A percentile compares a stretch with the other conserved stretches of the same genome.
Evolutionary conservation across 2,329 filamentous ascomycete genomes (phyloP).

Genomic region (Alternaria sp.): DNA sequence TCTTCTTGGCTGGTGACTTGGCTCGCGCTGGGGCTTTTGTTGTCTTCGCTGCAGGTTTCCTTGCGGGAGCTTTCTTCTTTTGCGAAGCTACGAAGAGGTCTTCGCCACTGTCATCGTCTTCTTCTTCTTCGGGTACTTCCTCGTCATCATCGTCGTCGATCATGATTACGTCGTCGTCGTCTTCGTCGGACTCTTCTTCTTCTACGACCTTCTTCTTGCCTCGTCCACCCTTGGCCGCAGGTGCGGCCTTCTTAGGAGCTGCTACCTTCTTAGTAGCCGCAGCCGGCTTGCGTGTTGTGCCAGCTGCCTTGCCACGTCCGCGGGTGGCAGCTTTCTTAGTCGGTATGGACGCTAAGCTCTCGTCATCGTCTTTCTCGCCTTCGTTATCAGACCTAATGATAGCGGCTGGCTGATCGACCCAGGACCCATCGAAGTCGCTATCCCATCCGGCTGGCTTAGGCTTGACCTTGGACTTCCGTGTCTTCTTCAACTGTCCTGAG

Average conservation of each 20-base stretch:
- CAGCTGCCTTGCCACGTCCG: conserved; percentile 54
- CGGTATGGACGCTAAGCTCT: conserved; percentile 35
- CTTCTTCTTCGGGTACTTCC: conserved; percentile 23
- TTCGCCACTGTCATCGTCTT: conserved; percentile 55
- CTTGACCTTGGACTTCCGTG: conserved; percentile 66
- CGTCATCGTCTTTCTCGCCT: conserved; percentile 52
- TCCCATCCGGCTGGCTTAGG: conserved; percentile 85
- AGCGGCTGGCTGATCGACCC: conserved; percentile 79
- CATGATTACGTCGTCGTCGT: conserved; percentile 49
- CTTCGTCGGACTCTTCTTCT: conserved; percentile 50
- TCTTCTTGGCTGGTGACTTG: conserved; percentile 38
- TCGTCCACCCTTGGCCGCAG: conserved; percentile 43
- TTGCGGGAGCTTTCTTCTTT: conserved; percentile 39
- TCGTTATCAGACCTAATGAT: conserved; percentile 61
- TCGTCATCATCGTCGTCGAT: conserved; percentile 56
- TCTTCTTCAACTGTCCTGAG: conserved; percentile 65
- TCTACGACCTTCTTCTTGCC: conserved; percentile 51
- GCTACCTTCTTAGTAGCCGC: conserved; percentile 40
- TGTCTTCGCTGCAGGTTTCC: conserved; percentile 28
- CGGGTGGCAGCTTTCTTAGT: conserved; percentile 51
- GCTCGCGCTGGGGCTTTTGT: conserved; percentile 23
- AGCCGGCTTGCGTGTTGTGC: conserved; percentile 39
- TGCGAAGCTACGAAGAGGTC: conserved; percentile 50
- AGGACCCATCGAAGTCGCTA: conserved; percentile 83
- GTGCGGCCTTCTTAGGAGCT: conserved; percentile 41